Conservation (phyloP, 108 stramenopile genomes). For the Skeletonema costatum region DNA sequence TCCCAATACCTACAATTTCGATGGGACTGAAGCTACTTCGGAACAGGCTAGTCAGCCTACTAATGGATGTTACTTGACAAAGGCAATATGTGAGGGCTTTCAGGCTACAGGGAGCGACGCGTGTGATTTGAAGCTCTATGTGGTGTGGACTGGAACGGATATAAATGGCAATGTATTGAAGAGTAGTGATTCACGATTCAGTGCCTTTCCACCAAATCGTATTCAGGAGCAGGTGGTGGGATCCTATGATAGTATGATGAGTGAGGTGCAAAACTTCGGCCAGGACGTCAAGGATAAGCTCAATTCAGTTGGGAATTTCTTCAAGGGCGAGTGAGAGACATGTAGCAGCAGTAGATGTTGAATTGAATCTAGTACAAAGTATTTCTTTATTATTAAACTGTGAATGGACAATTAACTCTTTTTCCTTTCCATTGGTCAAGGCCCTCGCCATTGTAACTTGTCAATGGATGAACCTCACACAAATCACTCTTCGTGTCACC, state of each 20-base stretch:
- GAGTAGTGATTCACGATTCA: slow-evolving; percentile 79
- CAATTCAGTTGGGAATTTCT: background rate
- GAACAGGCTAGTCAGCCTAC: slow-evolving; percentile 47
- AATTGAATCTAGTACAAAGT: background rate
- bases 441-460: slow-evolving; percentile 83
- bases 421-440: slow-evolving; percentile 65
- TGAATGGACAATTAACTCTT: slow-evolving; percentile 70
- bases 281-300: slow-evolving; percentile 12
- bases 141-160: slow-evolving; percentile 94
- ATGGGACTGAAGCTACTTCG: slow-evolving; percentile 48
- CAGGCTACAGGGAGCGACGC: slow-evolving; percentile 14
- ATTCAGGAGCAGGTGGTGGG: slow-evolving; percentile 57
- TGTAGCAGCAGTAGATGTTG: background rate
- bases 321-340: background rate
- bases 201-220: slow-evolving; percentile 75
- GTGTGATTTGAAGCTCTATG: slow-evolving; percentile 86
- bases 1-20: slow-evolving; percentile 81
- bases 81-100: slow-evolving; percentile 44
- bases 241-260: slow-evolving; percentile 18
- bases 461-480: slow-evolving; percentile 80
- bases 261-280: slow-evolving; percentile 3
- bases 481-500: slow-evolving; percentile 52
- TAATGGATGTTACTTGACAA: slow-evolving; percentile 66
- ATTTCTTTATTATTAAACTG: slow-evolving; percentile 36
- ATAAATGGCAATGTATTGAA: slow-evolving; percentile 67